These are phyloP conservation scores for Mycotypha africana DNA, from an alignment of 371 early-diverging fungal genomes.

Conservation along the genomic window DNA sequence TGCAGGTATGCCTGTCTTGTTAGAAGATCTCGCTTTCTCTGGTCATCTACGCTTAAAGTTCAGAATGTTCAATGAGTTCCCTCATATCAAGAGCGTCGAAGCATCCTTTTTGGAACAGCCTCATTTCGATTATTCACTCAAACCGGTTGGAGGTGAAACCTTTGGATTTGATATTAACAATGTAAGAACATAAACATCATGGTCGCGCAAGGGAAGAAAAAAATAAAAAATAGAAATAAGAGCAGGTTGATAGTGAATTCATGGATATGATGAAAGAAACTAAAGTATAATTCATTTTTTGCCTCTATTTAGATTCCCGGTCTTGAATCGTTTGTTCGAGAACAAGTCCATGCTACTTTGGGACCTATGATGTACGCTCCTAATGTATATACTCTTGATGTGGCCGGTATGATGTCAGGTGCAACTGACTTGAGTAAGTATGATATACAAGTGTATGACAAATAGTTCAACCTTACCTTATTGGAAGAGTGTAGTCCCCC, in stretches of 20 bases:
- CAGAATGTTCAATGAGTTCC: slow-evolving; percentile 82
- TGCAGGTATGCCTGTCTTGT: slow-evolving; percentile 87
- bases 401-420: slow-evolving; percentile 81
- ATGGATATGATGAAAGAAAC: too few species aligned
- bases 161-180: slow-evolving; percentile 81
- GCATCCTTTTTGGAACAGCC: slow-evolving; percentile 90
- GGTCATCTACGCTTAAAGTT: slow-evolving; percentile 80
- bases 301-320: slow-evolving; percentile 85
- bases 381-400: slow-evolving; percentile 75
- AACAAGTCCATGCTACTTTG: slow-evolving; percentile 73
- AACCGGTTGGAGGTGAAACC: slow-evolving; percentile 91
- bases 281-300: background rate
- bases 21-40: slow-evolving; percentile 89
- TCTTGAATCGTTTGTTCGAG: slow-evolving; percentile 72
- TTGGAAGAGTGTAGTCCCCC: too few species aligned
- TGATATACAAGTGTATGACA: too few species aligned
- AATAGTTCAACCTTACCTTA: too few species aligned
- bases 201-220: too few species aligned
- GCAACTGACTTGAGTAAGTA: slow-evolving; percentile 38
- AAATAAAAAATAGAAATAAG: too few species aligned
- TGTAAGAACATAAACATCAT: too few species aligned
- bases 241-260: too few species aligned
- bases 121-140: slow-evolving; percentile 88
- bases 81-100: slow-evolving; percentile 88
- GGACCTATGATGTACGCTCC: slow-evolving; percentile 87